Evolutionary conservation across 1,284 basidiomycete species (phyloP).

Genomic region (Puccinia sorghi): DNA sequence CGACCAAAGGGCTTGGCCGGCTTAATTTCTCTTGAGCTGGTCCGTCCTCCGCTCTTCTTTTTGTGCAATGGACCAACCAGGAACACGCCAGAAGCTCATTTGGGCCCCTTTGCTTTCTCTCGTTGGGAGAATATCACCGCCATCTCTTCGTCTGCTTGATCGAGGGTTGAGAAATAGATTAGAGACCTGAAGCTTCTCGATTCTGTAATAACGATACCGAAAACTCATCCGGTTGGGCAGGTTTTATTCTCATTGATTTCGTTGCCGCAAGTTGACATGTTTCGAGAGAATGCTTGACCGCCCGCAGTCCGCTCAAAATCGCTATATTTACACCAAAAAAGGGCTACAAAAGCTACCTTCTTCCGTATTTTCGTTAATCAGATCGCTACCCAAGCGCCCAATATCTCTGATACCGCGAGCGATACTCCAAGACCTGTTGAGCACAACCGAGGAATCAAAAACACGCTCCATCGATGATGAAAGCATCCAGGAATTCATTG

Average conservation of each 20-base stretch:
- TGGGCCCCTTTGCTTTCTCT: background rate
- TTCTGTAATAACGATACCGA: constrained; percentile 38
- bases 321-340: constrained; percentile 70
- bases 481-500: constrained; percentile 75
- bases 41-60: constrained; percentile 60
- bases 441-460: constrained; percentile 62
- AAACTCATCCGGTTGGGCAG: constrained; percentile 38
- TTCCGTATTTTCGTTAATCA: constrained; percentile 58
- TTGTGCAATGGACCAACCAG: background rate
- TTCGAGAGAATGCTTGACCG: background rate
- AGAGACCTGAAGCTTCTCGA: constrained; percentile 40
- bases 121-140: too few species aligned
- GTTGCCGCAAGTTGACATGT: background rate
- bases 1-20: constrained; percentile 69
- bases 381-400: constrained; percentile 57
- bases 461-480: constrained; percentile 65
- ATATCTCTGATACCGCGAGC: constrained; percentile 53
- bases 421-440: constrained; percentile 53
- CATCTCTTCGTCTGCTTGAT: background rate
- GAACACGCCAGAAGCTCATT: background rate
- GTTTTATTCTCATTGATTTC: background rate
- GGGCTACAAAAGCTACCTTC: constrained; percentile 62
- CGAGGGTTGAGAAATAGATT: constrained; percentile 22
- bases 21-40: constrained; percentile 56
- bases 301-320: constrained; percentile 67